Base-by-base conservation (phyloP, 352 stramenopile species). In the Phytopythium boreale region DNA sequence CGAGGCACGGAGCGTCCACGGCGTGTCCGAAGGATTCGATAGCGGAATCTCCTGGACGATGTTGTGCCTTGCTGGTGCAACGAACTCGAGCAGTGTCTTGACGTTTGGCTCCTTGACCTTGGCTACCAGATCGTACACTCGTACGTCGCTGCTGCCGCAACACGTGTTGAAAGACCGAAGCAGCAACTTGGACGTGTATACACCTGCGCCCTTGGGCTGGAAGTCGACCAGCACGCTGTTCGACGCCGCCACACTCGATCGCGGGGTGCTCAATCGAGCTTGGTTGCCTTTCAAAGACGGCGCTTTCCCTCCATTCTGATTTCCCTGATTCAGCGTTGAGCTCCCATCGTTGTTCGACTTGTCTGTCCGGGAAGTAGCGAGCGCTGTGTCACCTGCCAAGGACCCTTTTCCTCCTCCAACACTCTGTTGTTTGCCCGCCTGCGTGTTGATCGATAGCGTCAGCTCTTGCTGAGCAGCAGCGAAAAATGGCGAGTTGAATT, bases 41-140 rank as follows among this genome's bases (percentile, higher is more conserved):
- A 98, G 70, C 12, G 93, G 93, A 31, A 98, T 97, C 36, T 96
- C 87, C 61, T 98, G 93, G 0, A 89, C 73, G 49, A 97, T 96
- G 24, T 64, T 92, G 66, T 97, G 88, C 0, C 93, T 66, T 9
- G 93, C 92, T 2, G 92, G 93, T 0, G 88, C 85, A 4, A 80
- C 82, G 56, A 98, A 98, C 39, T 97, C 90, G 14, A 98, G 70
- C 22, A 86, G 75, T 7, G 88, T 95, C 70, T 84, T 91, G 12
- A 97, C 74, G 22, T 85, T 89, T 12, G 88, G 88, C 43, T 95
- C 90, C 22, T 89, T 94, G 27, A 97, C 90, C 61, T 87, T 96
- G 0, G 75, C 85, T 0, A 94, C 68, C 1, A 97, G 60, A 43
- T 96, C 83, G 57, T 96, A 95, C 7, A 97, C 80, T 15, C 92